Base-by-base conservation (phyloP, 768 basidiomycete genomes). In the Cubamyces sp. region DNA sequence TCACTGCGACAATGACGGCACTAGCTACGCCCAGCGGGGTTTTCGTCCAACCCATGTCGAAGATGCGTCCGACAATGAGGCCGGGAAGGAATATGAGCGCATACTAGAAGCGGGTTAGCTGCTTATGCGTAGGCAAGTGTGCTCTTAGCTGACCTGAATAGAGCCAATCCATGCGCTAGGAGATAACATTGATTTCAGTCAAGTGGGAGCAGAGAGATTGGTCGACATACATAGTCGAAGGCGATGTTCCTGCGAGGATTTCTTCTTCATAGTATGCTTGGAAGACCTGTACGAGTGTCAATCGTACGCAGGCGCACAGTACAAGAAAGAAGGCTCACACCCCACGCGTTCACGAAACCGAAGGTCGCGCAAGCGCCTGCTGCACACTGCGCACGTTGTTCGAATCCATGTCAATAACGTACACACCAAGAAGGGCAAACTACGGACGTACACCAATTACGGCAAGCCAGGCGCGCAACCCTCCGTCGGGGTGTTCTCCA, bases 101-200 rank as follows among this genome's bases (percentile, higher is more conserved):
- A 66, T 87, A 87, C 87, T 90, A 66, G 7, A 37, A 18, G 50
- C 11, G n/a, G 45, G 28, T n/a, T 11, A 28, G 53, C 25, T 11
- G n/a, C 45, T 30, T 34, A 54, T 41, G 49, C 54, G 18, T 51
- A 30, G 25, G 37, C 48, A 52, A 23, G 46, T 15, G 42, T 51
- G 5, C 19, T 11, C 19, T 4, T 26, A 14, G 47, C 61, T 5
- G 48, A 85, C 89, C 76, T 91, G 90, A 23, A 87, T 75, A 0
- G 90, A 92, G 5, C 91, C 90, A 37, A 92, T 92, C 90, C 90
- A 92, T 45, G 90, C 84, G 47, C 90, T 91, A 62, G 7, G 15
- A n/a, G 7, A 39, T 66, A 37, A 64, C 23, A 9, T 26, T 19
- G 51, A 30, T 14, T 28, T 41, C 5, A 2, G 39, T 6, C 1